Percentiles rank a stretch among this genome's conserved stretches.
Evolutionary conservation across 352 stramenopile genomes (phyloP).

Genomic region (Phytopythium oedochilum): DNA sequence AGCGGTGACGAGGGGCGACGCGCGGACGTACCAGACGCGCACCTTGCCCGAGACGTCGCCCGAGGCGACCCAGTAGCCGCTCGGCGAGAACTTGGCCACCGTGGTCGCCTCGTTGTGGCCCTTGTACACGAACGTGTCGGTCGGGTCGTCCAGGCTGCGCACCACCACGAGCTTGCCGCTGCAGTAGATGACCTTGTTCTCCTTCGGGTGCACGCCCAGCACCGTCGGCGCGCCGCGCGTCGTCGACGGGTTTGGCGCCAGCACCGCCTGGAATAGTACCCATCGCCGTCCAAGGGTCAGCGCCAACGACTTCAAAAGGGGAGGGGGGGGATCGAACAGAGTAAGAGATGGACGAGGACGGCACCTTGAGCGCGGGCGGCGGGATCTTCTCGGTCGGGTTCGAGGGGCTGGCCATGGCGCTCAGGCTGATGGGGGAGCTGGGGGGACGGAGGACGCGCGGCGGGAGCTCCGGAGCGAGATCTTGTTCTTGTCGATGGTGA

Average conservation of each 20-base stretch:
- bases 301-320: background rate
- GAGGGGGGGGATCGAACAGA: background rate
- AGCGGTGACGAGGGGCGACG: too few species aligned
- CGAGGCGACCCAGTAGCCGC: conserved; percentile 93
- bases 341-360: too few species aligned
- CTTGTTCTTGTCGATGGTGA: background rate
- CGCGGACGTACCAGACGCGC: conserved; percentile 83
- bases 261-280: conserved; percentile 42
- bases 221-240: conserved; percentile 66
- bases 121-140: conserved; percentile 93
- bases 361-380: conserved; percentile 42
- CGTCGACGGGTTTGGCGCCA: conserved; percentile 67
- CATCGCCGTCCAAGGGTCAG: too few species aligned
- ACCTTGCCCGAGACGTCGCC: conserved; percentile 90
- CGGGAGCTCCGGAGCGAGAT: background rate
- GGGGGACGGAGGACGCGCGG: background rate
- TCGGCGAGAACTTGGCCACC: conserved; percentile 92
- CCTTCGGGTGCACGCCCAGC: conserved; percentile 76
- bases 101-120: conserved; percentile 92
- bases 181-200: conserved; percentile 91
- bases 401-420: conserved; percentile 35
- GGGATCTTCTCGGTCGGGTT: conserved; percentile 70
- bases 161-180: conserved; percentile 90
- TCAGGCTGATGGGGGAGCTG: background rate
- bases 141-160: conserved; percentile 80